Conservation (phyloP, 1,139 yeast genomes). For the Blastobotrys ciferrii region DNA sequence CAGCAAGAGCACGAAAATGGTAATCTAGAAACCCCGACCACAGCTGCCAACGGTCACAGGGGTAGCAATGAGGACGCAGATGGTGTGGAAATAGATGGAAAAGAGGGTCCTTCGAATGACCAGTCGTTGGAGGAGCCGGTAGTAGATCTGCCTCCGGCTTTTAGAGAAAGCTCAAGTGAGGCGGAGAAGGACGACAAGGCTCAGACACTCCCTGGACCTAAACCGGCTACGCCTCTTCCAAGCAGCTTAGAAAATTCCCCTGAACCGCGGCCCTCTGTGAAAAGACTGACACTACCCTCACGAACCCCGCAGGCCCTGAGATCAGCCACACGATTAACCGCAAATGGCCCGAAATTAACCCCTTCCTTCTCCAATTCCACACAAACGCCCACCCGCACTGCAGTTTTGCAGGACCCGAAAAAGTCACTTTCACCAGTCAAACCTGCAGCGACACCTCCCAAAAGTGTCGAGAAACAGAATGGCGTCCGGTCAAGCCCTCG, state of each 20-base stretch:
- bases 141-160: not conserved
- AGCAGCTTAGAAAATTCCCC: conserved; percentile 7
- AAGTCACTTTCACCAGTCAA: conserved; percentile 1
- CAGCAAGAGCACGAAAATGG: no score
- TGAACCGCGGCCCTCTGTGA: conserved; percentile 4
- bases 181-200: not conserved
- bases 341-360: not conserved
- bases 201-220: not conserved
- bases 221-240: conserved; percentile 2
- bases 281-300: conserved; percentile 1
- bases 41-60: not conserved
- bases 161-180: not conserved
- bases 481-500: not conserved
- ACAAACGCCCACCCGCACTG: not conserved
- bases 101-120: no score
- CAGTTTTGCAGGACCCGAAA: not conserved
- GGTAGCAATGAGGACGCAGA: not conserved
- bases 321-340: not conserved
- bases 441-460: not conserved
- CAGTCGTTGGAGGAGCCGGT: not conserved
- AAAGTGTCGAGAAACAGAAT: not conserved
- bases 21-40: no score
- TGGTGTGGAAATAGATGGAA: not conserved
- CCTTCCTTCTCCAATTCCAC: not conserved
- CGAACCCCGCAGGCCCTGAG: conserved; percentile 6